A percentile compares a stretch with the other conserved stretches of the same genome.
These are phyloP conservation scores for Solanum aculeatissimum DNA, from an alignment of 305 asterid species.

Conservation along the genomic window DNA sequence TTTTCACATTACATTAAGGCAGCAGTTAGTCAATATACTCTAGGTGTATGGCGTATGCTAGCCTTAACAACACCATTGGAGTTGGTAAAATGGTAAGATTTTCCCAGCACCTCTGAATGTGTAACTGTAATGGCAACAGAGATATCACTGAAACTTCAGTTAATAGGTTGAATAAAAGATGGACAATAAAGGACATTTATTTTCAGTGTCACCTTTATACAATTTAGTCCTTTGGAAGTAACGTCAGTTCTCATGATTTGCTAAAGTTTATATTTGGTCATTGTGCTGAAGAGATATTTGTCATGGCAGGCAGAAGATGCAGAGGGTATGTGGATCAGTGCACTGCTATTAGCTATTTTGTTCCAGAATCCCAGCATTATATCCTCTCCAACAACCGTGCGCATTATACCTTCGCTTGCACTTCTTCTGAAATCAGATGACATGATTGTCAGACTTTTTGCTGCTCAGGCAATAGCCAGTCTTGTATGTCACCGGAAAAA, in stretches of 20 bases:
- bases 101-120: background rate
- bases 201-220: background rate
- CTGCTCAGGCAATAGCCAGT: conserved; percentile 92
- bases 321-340: conserved; percentile 76
- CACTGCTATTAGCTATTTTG: conserved; percentile 66
- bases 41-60: background rate
- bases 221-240: background rate
- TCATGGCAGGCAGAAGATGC: conserved; percentile 34
- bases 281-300: background rate
- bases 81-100: background rate
- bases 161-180: background rate
- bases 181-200: background rate
- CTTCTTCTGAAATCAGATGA: conserved; percentile 81
- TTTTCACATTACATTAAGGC: background rate
- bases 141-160: background rate
- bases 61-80: background rate
- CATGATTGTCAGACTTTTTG: conserved; percentile 70
- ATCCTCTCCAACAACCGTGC: conserved; percentile 74
- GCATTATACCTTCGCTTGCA: conserved; percentile 78
- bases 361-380: conserved; percentile 81
- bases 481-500: conserved; percentile 96
- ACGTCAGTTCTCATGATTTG: background rate
- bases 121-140: background rate
- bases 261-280: background rate
- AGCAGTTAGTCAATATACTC: background rate